Evolutionary conservation across 148 eudicot genomes (phyloP), one percentile per base, ranked within the genome.

Genomic region (Nyssa sinensis): DNA sequence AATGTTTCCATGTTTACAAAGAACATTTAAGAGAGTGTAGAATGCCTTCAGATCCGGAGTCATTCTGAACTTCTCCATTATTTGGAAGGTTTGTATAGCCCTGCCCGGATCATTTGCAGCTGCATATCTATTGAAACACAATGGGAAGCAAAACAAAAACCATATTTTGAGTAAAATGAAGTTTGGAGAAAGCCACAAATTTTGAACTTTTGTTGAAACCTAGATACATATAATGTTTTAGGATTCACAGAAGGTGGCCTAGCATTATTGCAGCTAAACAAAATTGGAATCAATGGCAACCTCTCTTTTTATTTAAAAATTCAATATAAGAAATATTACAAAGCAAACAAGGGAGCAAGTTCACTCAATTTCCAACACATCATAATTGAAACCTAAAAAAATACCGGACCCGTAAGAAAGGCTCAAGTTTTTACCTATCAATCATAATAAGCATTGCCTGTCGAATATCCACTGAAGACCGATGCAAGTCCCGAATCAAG

Each of bases 1-100:
- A 28, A 92, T 79, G 74, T 92, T 87, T 67, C 98, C 97, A 77
- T 92, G 82, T 66, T 75, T 84, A 66, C 96, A 92, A 5, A 94
- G 86, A 49, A 84, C 78, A 76, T 78, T 82, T 59, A 92, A 47
- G 75, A 94, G 90, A 29, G 85, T 81, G 72, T 87, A 82, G 59
- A 86, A 85, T 25, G 98, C 85, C 57, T 76, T 81, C 64, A 74
- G 85, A 71, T 92, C 98, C 28, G 91, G 87, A 71, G 82, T 76
- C 61, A 79, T 30, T 32, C 80, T 81, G 67, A 92, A 78, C 78
- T 88, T 94, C 82, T 92, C 93, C 93, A 92, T 79, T n/a, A 89
- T 74, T 59, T 89, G 79, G 79, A 92, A 94, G 61, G 97, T 87
- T 72, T 86, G 74, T 30, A 94, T 85, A 64, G 98, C 96, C 83